Base-by-base conservation (phyloP, 805 yeast species). In the Debaryomyces castellii region DNA sequence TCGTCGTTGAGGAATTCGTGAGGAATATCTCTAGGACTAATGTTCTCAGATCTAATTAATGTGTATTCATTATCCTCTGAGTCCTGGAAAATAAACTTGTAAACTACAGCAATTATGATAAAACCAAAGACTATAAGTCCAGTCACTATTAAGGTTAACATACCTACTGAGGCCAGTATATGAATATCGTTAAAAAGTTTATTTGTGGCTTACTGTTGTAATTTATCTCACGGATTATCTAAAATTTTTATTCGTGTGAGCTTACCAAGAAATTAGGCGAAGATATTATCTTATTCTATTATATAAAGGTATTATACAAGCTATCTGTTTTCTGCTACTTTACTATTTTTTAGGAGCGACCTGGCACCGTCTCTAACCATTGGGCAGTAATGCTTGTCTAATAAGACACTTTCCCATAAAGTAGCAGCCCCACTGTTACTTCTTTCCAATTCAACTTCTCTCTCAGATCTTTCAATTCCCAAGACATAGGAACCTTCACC, bases 351-450 rank as follows among this genome's bases (percentile, higher is more conserved):
- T 67, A 69, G 58, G 51, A 72, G 64, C 9, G 69, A 61, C 39
- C 76, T 52, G n/a, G 71, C 57, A 12, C 89, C 91, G 55, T 83
- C 85, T 18, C 83, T 76, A n/a, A 91, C 88, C 46, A 78, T 67
- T 2, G 96, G 96, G 49, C 89, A 80, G 60, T 88, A 94, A 64
- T 94, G 98, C 50, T 82, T 80, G 46, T 84, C 85, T 46, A 94
- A 69, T 34, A 92, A 65, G 5, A 83, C 83, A 43, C 83, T 81
- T 59, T 94, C 99, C 96, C 96, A 94, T 28, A 92, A 67, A 0
- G 90, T 85, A 1, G 97, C 95, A 14, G 92, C 94, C 36, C 85
- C 92, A 1, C 96, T 79, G 58, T 94, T 91, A 53, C 87, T 73
- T 60, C 92, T 81, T 52, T 85, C 88, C 9, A 88, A 81, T 39